Percentiles rank a stretch among this genome's conserved stretches.
Conservation (phyloP, 352 stramenopile species). For the Phytophthora meadii region DNA sequence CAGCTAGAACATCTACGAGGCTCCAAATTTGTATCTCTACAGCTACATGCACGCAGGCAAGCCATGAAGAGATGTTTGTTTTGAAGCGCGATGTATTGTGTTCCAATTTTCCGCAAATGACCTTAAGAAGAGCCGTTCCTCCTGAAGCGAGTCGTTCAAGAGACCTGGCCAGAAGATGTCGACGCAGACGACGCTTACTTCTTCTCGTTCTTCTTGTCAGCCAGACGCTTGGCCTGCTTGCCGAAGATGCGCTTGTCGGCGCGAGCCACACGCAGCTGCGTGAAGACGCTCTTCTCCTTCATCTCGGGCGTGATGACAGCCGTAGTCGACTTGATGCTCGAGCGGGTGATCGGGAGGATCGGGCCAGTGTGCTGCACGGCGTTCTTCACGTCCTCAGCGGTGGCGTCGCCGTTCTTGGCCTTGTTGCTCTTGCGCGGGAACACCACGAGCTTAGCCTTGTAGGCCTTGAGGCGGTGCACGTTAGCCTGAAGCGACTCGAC, state of each 20-base stretch:
- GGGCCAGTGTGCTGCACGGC: constrained; percentile 90
- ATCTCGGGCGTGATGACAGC: constrained; percentile 88
- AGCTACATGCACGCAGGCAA: not conserved
- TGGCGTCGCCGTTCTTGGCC: constrained; percentile 95
- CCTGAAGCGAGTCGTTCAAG: constrained; percentile 18
- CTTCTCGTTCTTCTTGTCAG: constrained; percentile 83
- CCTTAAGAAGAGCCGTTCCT: constrained; percentile 36
- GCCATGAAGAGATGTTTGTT: constrained; percentile 16
- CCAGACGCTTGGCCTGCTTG: constrained; percentile 91
- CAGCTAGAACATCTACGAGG: not conserved
- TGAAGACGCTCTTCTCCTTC: constrained; percentile 86
- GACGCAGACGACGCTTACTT: constrained; percentile 65
- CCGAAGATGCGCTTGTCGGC: constrained; percentile 88
- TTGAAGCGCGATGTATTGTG: constrained; percentile 62
- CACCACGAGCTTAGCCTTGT: constrained; percentile 99
- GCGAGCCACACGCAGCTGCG: constrained; percentile 84
- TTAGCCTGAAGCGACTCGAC: constrained; percentile 97
- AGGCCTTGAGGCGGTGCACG: constrained; percentile 98
- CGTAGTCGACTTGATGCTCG: constrained; percentile 77
- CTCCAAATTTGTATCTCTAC: too few relatives aligned
- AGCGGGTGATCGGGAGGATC: constrained; percentile 83
- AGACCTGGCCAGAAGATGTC: constrained; percentile 30
- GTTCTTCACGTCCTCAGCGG: constrained; percentile 91
- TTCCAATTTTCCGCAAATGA: constrained; percentile 75
- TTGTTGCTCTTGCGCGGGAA: constrained; percentile 98